A percentile compares a stretch with the other conserved stretches of the same genome.
Evolutionary conservation across 164 flowering plant genomes (phyloP).

Genomic region (Chimonanthus praecox): DNA sequence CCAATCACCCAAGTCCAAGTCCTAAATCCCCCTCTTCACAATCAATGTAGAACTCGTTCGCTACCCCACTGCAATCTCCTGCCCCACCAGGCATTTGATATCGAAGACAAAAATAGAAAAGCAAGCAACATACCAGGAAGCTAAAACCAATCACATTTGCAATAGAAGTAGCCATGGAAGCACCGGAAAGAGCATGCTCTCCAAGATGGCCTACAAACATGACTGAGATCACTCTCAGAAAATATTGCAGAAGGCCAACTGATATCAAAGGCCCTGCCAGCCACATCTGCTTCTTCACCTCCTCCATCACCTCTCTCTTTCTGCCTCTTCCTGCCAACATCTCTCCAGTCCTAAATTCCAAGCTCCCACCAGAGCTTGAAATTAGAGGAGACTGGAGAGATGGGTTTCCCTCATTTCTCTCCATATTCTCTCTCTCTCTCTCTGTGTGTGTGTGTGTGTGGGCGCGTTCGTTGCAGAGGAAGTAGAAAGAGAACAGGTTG

Average conservation of each 20-base stretch:
- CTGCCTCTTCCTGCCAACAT: not conserved
- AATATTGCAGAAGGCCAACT: conserved; percentile 31
- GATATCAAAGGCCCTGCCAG: conserved; percentile 57
- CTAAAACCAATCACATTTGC: conserved; percentile 62
- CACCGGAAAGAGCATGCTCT: conserved; percentile 57
- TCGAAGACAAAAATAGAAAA: not conserved
- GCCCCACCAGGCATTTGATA: too few relatives aligned
- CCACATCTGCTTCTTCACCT: conserved; percentile 56
- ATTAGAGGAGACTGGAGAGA: conserved; percentile 1
- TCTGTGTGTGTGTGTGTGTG: too few relatives aligned
- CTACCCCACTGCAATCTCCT: too few relatives aligned
- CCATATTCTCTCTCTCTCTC: conserved; percentile 1
- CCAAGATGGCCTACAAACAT: conserved; percentile 82
- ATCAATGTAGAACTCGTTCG: too few relatives aligned
- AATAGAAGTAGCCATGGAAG: conserved; percentile 73
- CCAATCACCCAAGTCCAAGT: too few relatives aligned
- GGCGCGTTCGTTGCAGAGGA: not conserved
- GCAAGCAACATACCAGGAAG: conserved; percentile 40
- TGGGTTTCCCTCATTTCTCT: not conserved
- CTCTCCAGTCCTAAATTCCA: not conserved
- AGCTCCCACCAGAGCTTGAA: not conserved
- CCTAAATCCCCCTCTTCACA: too few relatives aligned
- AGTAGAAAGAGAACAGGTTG: not conserved
- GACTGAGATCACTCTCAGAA: conserved; percentile 52
- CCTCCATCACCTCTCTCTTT: conserved; percentile 18